Conservation (phyloP, 2,329 filamentous ascomycete genomes). For the Fusarium compactum region DNA sequence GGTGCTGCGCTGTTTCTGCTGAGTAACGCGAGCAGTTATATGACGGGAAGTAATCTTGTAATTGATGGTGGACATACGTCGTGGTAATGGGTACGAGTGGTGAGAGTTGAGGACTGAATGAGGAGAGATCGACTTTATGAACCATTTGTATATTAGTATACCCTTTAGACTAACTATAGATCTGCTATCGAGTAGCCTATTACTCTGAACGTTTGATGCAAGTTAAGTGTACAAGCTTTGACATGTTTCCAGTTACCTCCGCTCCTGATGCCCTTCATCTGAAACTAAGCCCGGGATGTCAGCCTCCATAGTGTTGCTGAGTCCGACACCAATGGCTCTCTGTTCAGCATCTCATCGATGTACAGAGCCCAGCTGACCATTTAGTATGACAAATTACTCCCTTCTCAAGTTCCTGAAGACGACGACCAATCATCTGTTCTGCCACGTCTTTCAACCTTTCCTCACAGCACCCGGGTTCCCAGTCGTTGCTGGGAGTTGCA, state of each 20-base stretch:
- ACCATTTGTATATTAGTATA: not conserved
- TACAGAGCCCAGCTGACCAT: not conserved
- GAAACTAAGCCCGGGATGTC: not conserved
- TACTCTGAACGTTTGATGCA: not conserved
- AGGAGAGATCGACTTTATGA: constrained; percentile 4
- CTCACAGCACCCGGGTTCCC: not conserved
- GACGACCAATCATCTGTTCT: not conserved
- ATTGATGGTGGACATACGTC: constrained; percentile 78
- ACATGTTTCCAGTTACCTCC: not conserved
- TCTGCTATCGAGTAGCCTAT: not conserved
- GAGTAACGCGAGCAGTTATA: constrained; percentile 77
- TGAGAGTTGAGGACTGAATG: not conserved
- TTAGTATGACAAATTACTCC: not conserved
- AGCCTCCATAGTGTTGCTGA: not conserved
- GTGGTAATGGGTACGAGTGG: constrained; percentile 56
- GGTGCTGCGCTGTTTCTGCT: constrained; percentile 79
- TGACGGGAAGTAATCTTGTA: constrained; percentile 78
- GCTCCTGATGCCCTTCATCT: not conserved
- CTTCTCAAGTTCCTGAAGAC: not conserved
- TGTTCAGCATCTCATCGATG: accelerated
- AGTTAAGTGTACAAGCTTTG: not conserved
- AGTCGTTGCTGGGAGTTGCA: not conserved
- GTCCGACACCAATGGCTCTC: not conserved
- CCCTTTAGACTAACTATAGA: not conserved
- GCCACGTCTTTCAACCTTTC: not conserved